Percentiles rank a stretch among this genome's conserved stretches.
phyloP scores from a whole-genome alignment of 108 stramenopile species.

The Nannochloropsis salina region DNA sequence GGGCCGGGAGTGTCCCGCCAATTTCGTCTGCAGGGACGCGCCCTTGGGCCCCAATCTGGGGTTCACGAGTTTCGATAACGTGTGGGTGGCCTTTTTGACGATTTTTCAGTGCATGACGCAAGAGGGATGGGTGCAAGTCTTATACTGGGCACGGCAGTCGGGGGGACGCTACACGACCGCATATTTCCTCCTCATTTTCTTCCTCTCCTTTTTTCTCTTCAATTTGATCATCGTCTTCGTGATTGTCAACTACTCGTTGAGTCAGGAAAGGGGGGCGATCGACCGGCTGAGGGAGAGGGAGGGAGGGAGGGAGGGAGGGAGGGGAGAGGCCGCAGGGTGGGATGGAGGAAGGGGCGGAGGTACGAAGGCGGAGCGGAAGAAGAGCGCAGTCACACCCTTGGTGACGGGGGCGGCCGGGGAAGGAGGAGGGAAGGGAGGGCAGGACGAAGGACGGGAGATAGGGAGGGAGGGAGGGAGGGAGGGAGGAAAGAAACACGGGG shows the following conservation, averaged over 20 bases:
- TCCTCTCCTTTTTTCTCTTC: background rate
- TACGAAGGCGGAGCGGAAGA: too few relatives aligned
- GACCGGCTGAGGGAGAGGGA: background rate
- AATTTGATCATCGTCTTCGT: background rate
- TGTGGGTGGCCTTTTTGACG: background rate
- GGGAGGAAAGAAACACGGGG: too few relatives aligned
- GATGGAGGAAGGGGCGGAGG: background rate
- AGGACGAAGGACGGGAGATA: too few relatives aligned
- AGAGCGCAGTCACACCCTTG: background rate
- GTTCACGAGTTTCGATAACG: background rate
- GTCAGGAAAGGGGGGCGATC: background rate
- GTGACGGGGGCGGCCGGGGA: background rate
- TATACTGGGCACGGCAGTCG: background rate
- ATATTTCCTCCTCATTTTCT: background rate
- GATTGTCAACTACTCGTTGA: background rate
- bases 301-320: background rate
- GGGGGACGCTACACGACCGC: background rate
- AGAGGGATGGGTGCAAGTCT: background rate
- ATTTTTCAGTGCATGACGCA: background rate
- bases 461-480: too few relatives aligned
- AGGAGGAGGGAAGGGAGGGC: background rate
- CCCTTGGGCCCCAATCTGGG: background rate
- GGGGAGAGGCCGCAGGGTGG: background rate
- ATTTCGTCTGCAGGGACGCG: background rate
- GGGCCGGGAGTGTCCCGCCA: background rate